Conservation (phyloP, 176 grass and related monocot genomes). For the Eleusine indica region DNA sequence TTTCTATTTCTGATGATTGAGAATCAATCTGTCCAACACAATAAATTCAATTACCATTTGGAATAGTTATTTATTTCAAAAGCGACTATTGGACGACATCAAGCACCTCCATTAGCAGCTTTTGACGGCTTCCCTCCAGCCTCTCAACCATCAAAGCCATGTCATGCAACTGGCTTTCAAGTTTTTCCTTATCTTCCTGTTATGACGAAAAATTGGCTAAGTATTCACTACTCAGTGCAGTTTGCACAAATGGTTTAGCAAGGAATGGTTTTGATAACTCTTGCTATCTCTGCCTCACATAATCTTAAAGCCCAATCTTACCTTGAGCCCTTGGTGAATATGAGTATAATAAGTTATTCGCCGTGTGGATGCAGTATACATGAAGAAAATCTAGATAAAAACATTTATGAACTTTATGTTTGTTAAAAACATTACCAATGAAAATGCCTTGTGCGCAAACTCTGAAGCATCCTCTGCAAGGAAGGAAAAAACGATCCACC, state of each 20-base stretch:
- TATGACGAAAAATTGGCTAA: slow-evolving; percentile 14
- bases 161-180: slow-evolving; percentile 91
- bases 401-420: slow-evolving; percentile 15
- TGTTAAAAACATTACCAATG: slow-evolving; percentile 62
- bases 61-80: slow-evolving; percentile 30
- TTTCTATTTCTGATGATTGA: slow-evolving; percentile 97
- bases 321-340: background rate
- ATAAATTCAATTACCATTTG: slow-evolving; percentile 25
- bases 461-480: slow-evolving; percentile 85
- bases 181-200: slow-evolving; percentile 87
- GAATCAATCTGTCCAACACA: slow-evolving; percentile 79
- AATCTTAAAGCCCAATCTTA: background rate
- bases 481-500: slow-evolving; percentile 14
- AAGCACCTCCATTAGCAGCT: slow-evolving; percentile 86
- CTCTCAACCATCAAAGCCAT: slow-evolving; percentile 95
- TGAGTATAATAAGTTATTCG: background rate
- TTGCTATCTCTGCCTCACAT: background rate
- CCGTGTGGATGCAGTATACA: slow-evolving; percentile 15
- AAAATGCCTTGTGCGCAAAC: slow-evolving; percentile 67
- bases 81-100: slow-evolving; percentile 25
- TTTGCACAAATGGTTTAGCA: slow-evolving; percentile 5
- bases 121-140: slow-evolving; percentile 93
- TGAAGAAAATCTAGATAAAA: slow-evolving; percentile 21
- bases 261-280: slow-evolving; percentile 4
- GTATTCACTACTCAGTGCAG: slow-evolving; percentile 7